Evolutionary conservation across 2,329 filamentous ascomycete species (phyloP).

Genomic region (Pestalotiopsis sp.): DNA sequence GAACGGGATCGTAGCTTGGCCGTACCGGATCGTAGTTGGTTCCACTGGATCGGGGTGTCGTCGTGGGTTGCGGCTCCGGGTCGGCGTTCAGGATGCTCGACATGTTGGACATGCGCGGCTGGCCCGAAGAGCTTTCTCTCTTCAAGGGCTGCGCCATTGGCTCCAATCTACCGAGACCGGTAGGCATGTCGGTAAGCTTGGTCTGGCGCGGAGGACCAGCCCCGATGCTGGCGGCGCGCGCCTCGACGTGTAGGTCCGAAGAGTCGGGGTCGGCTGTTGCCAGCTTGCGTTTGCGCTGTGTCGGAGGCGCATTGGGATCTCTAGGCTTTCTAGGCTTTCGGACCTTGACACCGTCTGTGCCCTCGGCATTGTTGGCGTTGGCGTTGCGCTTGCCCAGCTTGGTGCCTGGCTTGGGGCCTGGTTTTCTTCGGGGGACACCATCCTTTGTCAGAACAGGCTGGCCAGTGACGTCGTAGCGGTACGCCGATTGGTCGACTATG

Average conservation of each 20-base stretch:
- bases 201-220: constrained; percentile 34
- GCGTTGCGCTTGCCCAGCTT: constrained; percentile 48
- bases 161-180: constrained; percentile 29
- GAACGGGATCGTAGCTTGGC: constrained; percentile 68
- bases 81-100: constrained; percentile 60
- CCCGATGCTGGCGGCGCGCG: constrained; percentile 25
- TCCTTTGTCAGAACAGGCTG: constrained; percentile 56
- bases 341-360: constrained; percentile 44
- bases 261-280: constrained; percentile 35
- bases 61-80: constrained; percentile 44
- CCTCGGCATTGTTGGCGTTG: constrained; percentile 39
- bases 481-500: constrained; percentile 34
- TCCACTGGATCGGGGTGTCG: constrained; percentile 65
- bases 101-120: constrained; percentile 38
- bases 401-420: constrained; percentile 65
- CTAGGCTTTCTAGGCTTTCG: constrained; percentile 59
- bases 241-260: constrained; percentile 24
- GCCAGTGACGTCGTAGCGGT: constrained; percentile 32
- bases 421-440: constrained; percentile 64
- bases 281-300: constrained; percentile 58
- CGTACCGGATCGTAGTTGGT: constrained; percentile 91
- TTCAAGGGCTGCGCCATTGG: constrained; percentile 45
- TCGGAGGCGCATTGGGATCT: constrained; percentile 60
- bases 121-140: constrained; percentile 50
- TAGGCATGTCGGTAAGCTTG: constrained; percentile 42